Evolutionary conservation across 1,284 basidiomycete species (phyloP), one percentile per base, ranked within the genome.

Genomic region (Cryptococcus sp.): DNA sequence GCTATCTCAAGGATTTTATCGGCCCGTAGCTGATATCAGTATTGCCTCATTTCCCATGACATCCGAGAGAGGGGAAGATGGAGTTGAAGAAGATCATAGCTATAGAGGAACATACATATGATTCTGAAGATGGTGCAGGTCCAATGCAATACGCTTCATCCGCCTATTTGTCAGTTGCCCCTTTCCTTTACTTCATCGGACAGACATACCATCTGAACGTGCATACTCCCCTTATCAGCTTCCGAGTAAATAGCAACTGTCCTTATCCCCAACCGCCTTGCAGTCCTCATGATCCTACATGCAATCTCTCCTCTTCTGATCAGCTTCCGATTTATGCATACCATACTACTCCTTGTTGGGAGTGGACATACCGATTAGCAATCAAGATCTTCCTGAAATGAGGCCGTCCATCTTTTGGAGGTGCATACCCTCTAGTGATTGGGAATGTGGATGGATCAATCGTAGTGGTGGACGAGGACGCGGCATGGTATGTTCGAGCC

Each of bases 131-230:
- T 0, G 86, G 85, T 1, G 92, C 88, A 16, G 90, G 89, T 1
- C 93, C 92, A 47, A 97, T 91, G 62, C 87, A 88, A 69, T 90
- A 93, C 4, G 92, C 91, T 68, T 97, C 92, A 67, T 97, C 92
- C n/a, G 93, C 92, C 85, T 90, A 48, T 14, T n/a, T 13, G 19
- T 47, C 40, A 52, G 46, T 28, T 28, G 36, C 14, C 21, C 32
- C 14, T 14, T 14, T 39, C 36, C 16, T 14, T 7, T 19, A 34
- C 14, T 0, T 7, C 16, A 36, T 25, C 45, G 25, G 4, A 2
- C 4, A 25, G 13, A 46, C 62, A 37, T 46, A 67, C 74, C 69
- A 77, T 70, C 52, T 69, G 56, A 23, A 91, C 91, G 74, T 96
- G 92, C 59, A 92, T 75, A 0, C 89, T 82, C 62, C 85, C 78